A percentile compares a stretch with the other conserved stretches of the same genome.
phyloP scores from a whole-genome alignment of 1,139 yeast genomes.

The Nematodospora anomalae region DNA sequence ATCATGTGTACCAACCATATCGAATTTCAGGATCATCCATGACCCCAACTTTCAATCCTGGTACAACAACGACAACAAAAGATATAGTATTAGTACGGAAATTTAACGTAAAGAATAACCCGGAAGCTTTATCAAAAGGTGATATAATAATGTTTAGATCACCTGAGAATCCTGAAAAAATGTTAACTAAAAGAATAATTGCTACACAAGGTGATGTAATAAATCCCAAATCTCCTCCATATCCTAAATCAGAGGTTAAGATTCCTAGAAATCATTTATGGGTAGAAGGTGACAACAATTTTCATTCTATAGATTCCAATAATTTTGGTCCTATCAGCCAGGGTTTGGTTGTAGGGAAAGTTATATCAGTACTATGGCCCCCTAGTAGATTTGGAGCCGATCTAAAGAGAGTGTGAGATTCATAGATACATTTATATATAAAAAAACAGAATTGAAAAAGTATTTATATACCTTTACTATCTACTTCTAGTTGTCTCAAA shows the following conservation, averaged over 20 bases:
- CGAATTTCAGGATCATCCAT: conserved; percentile 82
- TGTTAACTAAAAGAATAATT: conserved; percentile 74
- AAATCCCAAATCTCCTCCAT: conserved; percentile 55
- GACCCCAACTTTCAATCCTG: conserved; percentile 88
- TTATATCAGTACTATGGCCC: conserved; percentile 68
- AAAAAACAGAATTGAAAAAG: no score
- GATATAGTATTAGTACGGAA: conserved; percentile 78
- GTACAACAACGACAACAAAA: conserved; percentile 42
- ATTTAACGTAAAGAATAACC: conserved; percentile 46
- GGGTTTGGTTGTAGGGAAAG: conserved; percentile 77
- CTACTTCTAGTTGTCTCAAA: no score
- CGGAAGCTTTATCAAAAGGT: conserved; percentile 51
- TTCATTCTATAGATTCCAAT: conserved; percentile 83
- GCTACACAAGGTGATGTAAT: conserved; percentile 74
- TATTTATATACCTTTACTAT: no score
- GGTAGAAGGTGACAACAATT: conserved; percentile 91
- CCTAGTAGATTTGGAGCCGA: conserved; percentile 48
- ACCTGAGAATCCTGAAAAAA: conserved; percentile 72
- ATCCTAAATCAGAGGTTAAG: conserved; percentile 59
- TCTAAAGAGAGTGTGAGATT: conserved; percentile 17
- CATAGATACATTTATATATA: conserved; percentile 1
- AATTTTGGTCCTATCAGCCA: conserved; percentile 82
- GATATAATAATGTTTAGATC: conserved; percentile 79
- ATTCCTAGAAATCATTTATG: conserved; percentile 83
- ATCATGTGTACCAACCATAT: conserved; percentile 72